Evolutionary conservation across 1,284 basidiomycete species (phyloP), one percentile per base, ranked within the genome.

Genomic region (Gymnopus androsaceus): DNA sequence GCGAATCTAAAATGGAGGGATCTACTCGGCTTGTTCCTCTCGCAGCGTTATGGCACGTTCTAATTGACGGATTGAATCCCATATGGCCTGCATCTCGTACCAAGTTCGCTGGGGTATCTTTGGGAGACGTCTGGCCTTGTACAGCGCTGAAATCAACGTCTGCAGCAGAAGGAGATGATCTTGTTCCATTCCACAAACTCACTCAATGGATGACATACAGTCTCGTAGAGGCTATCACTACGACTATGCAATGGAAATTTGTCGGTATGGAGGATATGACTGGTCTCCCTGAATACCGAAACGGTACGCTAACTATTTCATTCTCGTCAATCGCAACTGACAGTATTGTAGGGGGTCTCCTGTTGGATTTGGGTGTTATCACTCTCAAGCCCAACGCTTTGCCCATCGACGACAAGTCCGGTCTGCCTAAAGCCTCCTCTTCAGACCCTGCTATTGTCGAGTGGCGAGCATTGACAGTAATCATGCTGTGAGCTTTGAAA

Each of bases 121-220:
- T 96, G 11, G 95, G 95, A 27, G 95, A 97, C 67, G 94, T 94
- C 42, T 97, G 95, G 95, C 88, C 87, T 5, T 94, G 90, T 63
- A 70, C 80, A 2, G 80, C 82, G 1, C 77, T 90, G 46, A 72
- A 70, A 55, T 59, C 65, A 30, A 60, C 67, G 3, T 68, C 69
- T 3, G 47, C 3, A 1, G 5, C 61, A 5, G 80, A 85, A 61
- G 85, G 84, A 46, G 85, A 88, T 58, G 79, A 86, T 58, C 77
- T 94, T 37, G 93, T 98, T 3, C 91, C 94, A 0, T 98, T 98
- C 78, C 95, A 98, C 76, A 98, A 98, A 69, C 80, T 98, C 47
- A 92, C 92, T 0, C 91, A 93, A 61, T 98, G 96, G 95, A 81
- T 92, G 56, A 88, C 90, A 14, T 96, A 96, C 72, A 92, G 88